A percentile compares a stretch with the other conserved stretches of the same genome.
Conservation (phyloP, 208 protist genomes). For the Strigomonas culicis region DNA sequence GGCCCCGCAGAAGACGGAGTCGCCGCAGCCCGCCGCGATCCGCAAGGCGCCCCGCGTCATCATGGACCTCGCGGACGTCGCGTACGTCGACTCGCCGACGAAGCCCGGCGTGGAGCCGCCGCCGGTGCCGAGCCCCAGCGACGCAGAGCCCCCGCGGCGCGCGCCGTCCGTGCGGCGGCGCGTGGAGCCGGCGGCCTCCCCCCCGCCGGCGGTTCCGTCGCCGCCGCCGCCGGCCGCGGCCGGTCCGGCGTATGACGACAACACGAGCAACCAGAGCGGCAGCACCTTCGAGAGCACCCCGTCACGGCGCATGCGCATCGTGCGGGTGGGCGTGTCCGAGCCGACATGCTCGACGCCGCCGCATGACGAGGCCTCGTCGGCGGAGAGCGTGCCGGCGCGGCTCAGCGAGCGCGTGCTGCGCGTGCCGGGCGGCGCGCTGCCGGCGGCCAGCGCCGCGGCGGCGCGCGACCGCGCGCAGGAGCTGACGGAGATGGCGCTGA, state of each 20-base stretch:
- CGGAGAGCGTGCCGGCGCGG: neutral
- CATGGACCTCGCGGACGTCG: slow-evolving; percentile 7
- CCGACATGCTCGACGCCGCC: neutral
- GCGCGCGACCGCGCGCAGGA: too few relatives aligned
- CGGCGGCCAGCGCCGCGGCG: too few relatives aligned
- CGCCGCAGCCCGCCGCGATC: neutral
- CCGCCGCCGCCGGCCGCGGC: neutral
- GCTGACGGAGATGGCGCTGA: too few relatives aligned
- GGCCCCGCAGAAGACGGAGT: neutral
- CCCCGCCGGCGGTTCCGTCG: neutral
- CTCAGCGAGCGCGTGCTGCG: too few relatives aligned
- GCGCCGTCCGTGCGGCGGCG: too few relatives aligned
- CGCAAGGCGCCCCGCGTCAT: neutral
- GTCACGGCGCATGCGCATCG: neutral
- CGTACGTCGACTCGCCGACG: slow-evolving; percentile 8
- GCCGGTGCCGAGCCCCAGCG: too few relatives aligned
- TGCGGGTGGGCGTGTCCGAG: neutral
- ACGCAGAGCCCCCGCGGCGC: too few relatives aligned
- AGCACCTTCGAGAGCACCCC: neutral
- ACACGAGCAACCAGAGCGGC: neutral
- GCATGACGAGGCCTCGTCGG: neutral
- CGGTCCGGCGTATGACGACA: too few relatives aligned
- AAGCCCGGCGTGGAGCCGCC: neutral
- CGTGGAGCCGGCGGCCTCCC: too few relatives aligned
- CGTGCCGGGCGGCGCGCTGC: too few relatives aligned